Evolutionary conservation across 768 basidiomycete genomes (phyloP).

Genomic region (Suillus discolor): DNA sequence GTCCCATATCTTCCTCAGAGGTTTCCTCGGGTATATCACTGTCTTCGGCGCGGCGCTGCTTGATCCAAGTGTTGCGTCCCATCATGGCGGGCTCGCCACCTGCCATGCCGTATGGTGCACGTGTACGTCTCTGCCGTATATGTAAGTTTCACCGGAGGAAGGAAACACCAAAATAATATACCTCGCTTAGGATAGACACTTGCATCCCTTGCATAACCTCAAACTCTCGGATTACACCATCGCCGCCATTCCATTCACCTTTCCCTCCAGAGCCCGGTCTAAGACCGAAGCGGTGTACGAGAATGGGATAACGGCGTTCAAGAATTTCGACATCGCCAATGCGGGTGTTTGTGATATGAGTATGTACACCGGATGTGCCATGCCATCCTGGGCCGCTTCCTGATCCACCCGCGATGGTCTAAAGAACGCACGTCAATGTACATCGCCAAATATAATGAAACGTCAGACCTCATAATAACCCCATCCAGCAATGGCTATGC

Average conservation of each 20-base stretch:
- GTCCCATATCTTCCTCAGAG: slow-evolving; percentile 33
- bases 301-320: slow-evolving; percentile 91
- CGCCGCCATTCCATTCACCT: slow-evolving; percentile 78
- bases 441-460: slow-evolving; percentile 10
- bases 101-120: slow-evolving; percentile 84
- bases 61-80: slow-evolving; percentile 90
- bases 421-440: slow-evolving; percentile 13
- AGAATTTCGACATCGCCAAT: slow-evolving; percentile 94
- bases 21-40: slow-evolving; percentile 56
- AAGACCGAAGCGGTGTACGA: slow-evolving; percentile 82
- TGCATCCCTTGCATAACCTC: slow-evolving; percentile 82
- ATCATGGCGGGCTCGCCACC: slow-evolving; percentile 72
- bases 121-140: slow-evolving; percentile 66
- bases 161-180: slow-evolving; percentile 29
- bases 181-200: slow-evolving; percentile 89
- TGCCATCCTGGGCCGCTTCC: slow-evolving; percentile 91
- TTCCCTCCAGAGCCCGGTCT: slow-evolving; percentile 68
- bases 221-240: slow-evolving; percentile 82
- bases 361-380: slow-evolving; percentile 92
- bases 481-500: slow-evolving; percentile 78
- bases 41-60: slow-evolving; percentile 63
- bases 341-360: slow-evolving; percentile 90
- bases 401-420: slow-evolving; percentile 94
- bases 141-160: slow-evolving; percentile 2
- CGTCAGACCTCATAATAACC: slow-evolving; percentile 77